phyloP scores from a whole-genome alignment of 306 rosid genomes.

The Ormosia semicastrata region DNA sequence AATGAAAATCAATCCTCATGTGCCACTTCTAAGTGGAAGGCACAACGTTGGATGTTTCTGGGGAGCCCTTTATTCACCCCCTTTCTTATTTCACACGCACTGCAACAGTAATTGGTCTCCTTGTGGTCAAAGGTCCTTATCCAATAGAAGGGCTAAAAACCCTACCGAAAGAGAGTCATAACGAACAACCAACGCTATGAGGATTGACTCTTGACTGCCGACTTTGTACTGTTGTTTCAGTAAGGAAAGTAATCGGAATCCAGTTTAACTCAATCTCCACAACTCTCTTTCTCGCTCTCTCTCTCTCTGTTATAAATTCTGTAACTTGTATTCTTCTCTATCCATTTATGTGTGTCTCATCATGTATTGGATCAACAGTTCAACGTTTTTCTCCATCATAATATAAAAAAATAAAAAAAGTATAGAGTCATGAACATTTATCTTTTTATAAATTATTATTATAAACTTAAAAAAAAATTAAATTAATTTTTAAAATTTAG shows the following conservation, averaged over 20 bases:
- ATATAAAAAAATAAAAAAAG: no score
- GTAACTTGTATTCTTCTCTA: background rate
- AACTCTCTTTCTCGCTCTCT: no score
- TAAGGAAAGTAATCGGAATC: no score
- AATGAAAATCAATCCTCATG: background rate
- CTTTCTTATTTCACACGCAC: background rate
- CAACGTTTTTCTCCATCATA: no score
- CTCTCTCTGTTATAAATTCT: no score
- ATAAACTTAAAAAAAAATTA: no score
- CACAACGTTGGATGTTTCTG: background rate
- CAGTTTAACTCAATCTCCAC: no score
- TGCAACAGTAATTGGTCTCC: background rate
- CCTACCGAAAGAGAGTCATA: background rate
- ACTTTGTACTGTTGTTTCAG: background rate
- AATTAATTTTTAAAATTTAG: no score
- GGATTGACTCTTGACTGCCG: background rate
- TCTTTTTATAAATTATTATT: no score
- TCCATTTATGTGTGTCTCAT: background rate
- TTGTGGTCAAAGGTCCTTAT: background rate
- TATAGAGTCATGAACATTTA: no score
- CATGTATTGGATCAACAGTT: no score
- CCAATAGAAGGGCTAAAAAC: background rate
- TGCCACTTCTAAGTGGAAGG: background rate
- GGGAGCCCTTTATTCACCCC: background rate
- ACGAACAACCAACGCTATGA: background rate